Evolutionary conservation across 345 rosid genomes (phyloP), one percentile per base, ranked within the genome.

Genomic region (Aquilaria sinensis): DNA sequence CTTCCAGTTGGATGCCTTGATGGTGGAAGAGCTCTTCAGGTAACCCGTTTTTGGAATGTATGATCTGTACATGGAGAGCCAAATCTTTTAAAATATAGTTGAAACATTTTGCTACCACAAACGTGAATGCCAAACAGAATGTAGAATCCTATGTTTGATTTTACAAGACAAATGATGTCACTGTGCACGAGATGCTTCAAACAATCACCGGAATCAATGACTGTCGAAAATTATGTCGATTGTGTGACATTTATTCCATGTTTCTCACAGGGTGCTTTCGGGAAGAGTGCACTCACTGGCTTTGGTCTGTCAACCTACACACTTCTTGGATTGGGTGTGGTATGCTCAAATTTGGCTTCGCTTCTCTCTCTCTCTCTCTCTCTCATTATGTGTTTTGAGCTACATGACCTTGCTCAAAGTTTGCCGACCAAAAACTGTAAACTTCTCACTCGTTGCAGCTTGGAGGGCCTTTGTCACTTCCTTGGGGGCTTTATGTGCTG

Each of bases 1-100:
- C 97, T 93, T 66, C 98, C 97, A 5, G 94, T 87, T 63, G 96
- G 98, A 45, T 84, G 96, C 74, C 86, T 93, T 50, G 98, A 93
- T 74, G 98, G 98, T 58, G 98, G 98, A 78, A 85, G 97, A 77
- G 94, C 96, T 53, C 81, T 87, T 53, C 97, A 93, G 97, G 98
- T 93, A 72, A 61, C 23, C 55, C 13, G 37, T 60, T 51, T 66
- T 51, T 49, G 59, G 48, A 48, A 56, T 49, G 12, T 48, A 12
- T 51, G 60, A 56, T 12, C 51, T 10, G 9, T 56, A 12, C 14
- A 3, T 5, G 5, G 43, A 37, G 43, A 37, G 8, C 5, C 43
- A 37, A 37, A 37, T 37, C 43, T 37, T 9, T 9, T 9, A 57
- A 34, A 2, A 49, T 34, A 23, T 49, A 9, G 43, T 37, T 9